These are phyloP conservation scores for Aspergillus phoenicis DNA, from an alignment of 2,329 filamentous ascomycete genomes.

Conservation along the genomic window DNA sequence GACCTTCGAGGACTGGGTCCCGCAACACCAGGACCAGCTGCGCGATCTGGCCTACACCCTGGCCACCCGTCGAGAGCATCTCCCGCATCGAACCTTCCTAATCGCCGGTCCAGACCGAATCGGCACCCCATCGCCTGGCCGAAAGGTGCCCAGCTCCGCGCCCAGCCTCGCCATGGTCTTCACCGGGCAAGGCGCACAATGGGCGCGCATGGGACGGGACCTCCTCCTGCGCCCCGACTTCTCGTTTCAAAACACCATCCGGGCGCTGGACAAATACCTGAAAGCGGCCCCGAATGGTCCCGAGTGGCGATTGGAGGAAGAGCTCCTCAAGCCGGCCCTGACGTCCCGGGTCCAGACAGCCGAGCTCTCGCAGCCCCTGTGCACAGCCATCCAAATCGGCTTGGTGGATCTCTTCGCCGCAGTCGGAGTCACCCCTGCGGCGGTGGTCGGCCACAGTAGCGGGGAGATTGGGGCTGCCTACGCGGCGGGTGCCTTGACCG, in stretches of 20 bases:
- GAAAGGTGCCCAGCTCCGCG: neutral
- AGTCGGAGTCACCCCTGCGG: slow-evolving; percentile 11
- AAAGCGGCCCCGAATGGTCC: neutral
- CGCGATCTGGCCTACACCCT: slow-evolving; percentile 29
- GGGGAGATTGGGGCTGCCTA: slow-evolving; percentile 28
- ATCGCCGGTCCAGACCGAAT: neutral
- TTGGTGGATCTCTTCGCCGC: slow-evolving; percentile 17
- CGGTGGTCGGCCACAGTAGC: slow-evolving; percentile 25
- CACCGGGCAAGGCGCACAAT: slow-evolving; percentile 27
- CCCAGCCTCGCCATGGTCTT: slow-evolving; percentile 20
- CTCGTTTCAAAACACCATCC: slow-evolving; percentile 10
- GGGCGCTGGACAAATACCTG: slow-evolving; percentile 1
- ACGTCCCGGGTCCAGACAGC: neutral
- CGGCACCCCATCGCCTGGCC: neutral
- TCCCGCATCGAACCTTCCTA: slow-evolving; percentile 23
- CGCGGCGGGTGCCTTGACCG: slow-evolving; percentile 12
- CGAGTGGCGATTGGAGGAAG: neutral
- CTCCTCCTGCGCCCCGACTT: slow-evolving; percentile 3
- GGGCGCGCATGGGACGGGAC: slow-evolving; percentile 21
- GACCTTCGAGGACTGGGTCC: slow-evolving; percentile 23
- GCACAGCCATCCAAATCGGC: slow-evolving; percentile 23
- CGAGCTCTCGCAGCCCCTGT: slow-evolving; percentile 23
- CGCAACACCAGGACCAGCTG: slow-evolving; percentile 17
- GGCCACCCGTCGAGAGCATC: slow-evolving; percentile 19
- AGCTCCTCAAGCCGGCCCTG: neutral